Percentiles rank a stretch among this genome's conserved stretches.
Conservation (phyloP, 164 flowering plant species). For the Aristolochia californica region DNA sequence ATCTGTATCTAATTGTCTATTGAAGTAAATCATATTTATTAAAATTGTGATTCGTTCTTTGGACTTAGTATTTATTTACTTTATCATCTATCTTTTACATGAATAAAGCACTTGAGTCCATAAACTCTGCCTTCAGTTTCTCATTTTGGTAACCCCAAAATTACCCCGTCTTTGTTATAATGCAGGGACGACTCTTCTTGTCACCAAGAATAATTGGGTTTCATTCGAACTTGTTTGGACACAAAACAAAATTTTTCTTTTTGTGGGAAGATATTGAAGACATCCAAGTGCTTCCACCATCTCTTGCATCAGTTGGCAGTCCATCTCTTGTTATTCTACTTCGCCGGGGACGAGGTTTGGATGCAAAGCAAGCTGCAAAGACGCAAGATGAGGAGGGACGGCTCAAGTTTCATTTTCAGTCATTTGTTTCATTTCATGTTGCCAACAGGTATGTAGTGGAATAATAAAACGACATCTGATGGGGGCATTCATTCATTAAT, state of each 20-base stretch:
- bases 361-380: conserved; percentile 92
- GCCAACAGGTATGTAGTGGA: conserved; percentile 56
- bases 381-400: conserved; percentile 78
- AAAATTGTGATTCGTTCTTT: no score
- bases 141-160: no score
- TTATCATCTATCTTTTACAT: no score
- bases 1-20: no score
- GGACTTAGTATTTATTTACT: background rate
- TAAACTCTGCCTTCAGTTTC: no score
- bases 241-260: conserved; percentile 82
- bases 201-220: conserved; percentile 91
- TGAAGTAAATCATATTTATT: no score
- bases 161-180: no score
- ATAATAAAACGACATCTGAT: no score
- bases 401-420: conserved; percentile 85
- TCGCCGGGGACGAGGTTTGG: conserved; percentile 69
- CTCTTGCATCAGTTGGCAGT: conserved; percentile 87
- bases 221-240: conserved; percentile 81
- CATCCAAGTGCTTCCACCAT: conserved; percentile 63
- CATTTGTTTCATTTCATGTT: conserved; percentile 79
- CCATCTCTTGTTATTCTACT: conserved; percentile 69
- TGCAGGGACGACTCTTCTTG: conserved; percentile 90
- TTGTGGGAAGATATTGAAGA: conserved; percentile 97
- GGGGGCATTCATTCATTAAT: no score
- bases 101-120: no score